Conservation (phyloP, 2,329 filamentous ascomycete species). For the Lecanicillium sp. region DNA sequence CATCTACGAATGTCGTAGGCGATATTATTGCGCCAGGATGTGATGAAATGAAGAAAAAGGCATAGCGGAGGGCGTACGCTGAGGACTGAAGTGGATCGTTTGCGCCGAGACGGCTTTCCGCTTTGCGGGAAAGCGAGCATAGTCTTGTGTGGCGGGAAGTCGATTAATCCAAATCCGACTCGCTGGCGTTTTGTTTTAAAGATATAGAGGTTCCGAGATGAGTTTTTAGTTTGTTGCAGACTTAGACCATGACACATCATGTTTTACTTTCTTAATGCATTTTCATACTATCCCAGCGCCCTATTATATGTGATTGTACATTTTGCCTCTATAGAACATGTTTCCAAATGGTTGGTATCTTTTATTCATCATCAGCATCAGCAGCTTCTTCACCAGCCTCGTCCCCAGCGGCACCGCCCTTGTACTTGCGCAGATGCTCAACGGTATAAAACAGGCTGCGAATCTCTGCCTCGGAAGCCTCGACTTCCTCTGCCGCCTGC, state of each 20-base stretch:
- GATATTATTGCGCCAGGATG: too few species aligned
- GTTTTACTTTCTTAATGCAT: neutral
- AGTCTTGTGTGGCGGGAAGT: too few species aligned
- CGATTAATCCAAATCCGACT: constrained; percentile 2
- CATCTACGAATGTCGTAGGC: too few species aligned
- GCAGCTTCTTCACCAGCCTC: constrained; percentile 8
- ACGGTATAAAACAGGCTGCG: constrained; percentile 36
- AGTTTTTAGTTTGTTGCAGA: neutral
- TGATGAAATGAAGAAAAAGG: too few species aligned
- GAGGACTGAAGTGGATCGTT: too few species aligned
- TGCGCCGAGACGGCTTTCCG: too few species aligned
- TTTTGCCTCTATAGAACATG: neutral
- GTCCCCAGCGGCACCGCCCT: constrained; percentile 17
- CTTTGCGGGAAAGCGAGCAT: too few species aligned
- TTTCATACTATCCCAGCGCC: neutral
- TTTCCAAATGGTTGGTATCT: neutral
- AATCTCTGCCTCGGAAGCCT: constrained; percentile 29
- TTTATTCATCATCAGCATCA: constrained; percentile 8
- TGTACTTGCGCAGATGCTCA: constrained; percentile 40
- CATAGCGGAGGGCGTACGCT: too few species aligned
- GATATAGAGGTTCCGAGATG: constrained; percentile 2
- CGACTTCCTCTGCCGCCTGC: constrained; percentile 21
- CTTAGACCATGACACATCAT: constrained; percentile 4
- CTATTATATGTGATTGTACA: neutral
- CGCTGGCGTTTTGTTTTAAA: constrained; percentile 9